Percentiles rank a stretch among this genome's conserved stretches.
Conservation (phyloP, 2,329 filamentous ascomycete genomes). For the Fusarium nanum region DNA sequence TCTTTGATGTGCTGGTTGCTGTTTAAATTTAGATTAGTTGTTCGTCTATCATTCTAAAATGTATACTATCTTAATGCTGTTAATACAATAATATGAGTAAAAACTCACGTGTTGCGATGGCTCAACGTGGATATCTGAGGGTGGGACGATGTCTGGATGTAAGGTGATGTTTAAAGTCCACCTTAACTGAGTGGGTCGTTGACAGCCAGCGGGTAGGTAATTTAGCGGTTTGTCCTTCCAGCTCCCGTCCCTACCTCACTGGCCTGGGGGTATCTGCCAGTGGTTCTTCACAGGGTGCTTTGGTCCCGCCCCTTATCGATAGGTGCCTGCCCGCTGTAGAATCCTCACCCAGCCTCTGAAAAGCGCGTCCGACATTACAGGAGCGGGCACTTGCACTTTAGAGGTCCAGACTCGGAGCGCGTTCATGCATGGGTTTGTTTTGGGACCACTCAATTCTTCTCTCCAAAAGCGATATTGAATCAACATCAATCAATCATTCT, state of each 20-base stretch:
- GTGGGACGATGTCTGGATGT: not conserved
- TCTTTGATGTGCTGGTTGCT: constrained; percentile 51
- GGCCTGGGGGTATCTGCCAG: not conserved
- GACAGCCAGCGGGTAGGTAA: constrained; percentile 11
- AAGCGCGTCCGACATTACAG: constrained; percentile 36
- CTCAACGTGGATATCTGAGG: not conserved
- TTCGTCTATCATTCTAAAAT: not conserved
- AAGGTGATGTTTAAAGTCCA: not conserved
- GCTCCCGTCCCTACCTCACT: not conserved
- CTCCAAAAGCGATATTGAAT: too few species aligned
- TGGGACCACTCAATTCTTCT: not conserved
- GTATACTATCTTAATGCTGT: not conserved
- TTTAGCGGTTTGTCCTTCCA: constrained; percentile 27
- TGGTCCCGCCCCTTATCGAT: constrained; percentile 17
- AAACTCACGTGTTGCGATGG: not conserved
- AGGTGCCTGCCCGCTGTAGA: not conserved
- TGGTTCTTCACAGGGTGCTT: not conserved
- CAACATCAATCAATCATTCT: not conserved
- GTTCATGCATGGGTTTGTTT: constrained; percentile 9
- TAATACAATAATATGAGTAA: not conserved
- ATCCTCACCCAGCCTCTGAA: constrained; percentile 23
- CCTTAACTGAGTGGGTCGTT: constrained; percentile 1
- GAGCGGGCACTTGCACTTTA: constrained; percentile 11
- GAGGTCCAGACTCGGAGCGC: constrained; percentile 16
- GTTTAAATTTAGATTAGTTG: constrained; percentile 1